Conservation (phyloP, 805 yeast species). For the Hanseniaspora guilliermondii region DNA sequence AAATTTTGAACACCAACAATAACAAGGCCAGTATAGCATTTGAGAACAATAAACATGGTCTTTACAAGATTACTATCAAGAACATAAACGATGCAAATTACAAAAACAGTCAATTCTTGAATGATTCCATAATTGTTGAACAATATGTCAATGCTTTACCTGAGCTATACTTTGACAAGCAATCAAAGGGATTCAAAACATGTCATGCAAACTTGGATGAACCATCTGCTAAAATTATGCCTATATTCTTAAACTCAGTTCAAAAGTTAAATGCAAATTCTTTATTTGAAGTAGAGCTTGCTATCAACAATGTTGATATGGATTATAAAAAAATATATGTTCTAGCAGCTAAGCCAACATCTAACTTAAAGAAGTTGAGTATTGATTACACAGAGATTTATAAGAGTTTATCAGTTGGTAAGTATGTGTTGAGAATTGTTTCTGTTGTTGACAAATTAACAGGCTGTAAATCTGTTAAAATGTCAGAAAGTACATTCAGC, state of each 20-base stretch:
- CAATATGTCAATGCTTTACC: constrained; percentile 58
- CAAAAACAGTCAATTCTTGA: constrained; percentile 29
- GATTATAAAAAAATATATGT: constrained; percentile 39
- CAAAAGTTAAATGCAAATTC: constrained; percentile 40
- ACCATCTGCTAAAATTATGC: constrained; percentile 28
- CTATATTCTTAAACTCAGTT: constrained; percentile 35
- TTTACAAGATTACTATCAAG: constrained; percentile 46
- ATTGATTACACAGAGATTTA: constrained; percentile 36
- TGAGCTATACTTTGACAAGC: constrained; percentile 36
- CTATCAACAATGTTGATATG: constrained; percentile 47
- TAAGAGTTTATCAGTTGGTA: constrained; percentile 52
- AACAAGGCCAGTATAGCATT: constrained; percentile 38
- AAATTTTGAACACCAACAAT: constrained; percentile 39
- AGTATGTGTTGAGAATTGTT: constrained; percentile 47
- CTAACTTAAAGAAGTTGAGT: constrained; percentile 19
- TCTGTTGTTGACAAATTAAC: constrained; percentile 47
- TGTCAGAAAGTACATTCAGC: constrained; percentile 35
- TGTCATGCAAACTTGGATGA: constrained; percentile 34
- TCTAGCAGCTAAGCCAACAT: constrained; percentile 30
- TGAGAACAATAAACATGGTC: constrained; percentile 41
- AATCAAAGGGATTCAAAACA: constrained; percentile 35
- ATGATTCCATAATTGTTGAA: constrained; percentile 28
- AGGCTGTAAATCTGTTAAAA: constrained; percentile 48
- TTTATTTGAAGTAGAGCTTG: constrained; percentile 50
- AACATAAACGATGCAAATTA: constrained; percentile 58